These are phyloP conservation scores for Saccharomycopsis microspora DNA, from an alignment of 805 yeast species.

Conservation along the genomic window DNA sequence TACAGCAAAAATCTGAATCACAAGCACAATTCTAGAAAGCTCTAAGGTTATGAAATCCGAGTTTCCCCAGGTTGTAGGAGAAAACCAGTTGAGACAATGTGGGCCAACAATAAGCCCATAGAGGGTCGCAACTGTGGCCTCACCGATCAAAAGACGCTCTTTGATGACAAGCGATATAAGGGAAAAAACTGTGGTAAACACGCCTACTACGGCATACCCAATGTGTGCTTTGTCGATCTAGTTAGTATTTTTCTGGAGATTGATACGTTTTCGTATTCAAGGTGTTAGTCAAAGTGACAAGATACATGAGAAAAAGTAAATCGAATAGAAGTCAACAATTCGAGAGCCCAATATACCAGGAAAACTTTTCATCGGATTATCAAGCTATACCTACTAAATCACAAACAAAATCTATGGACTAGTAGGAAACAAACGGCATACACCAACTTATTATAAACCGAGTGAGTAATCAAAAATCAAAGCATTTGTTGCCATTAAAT, in stretches of 20 bases:
- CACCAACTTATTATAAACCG: no score
- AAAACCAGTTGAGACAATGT: conserved; percentile 71
- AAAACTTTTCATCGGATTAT: no score
- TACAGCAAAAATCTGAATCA: conserved; percentile 86
- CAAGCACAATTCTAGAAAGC: conserved; percentile 68
- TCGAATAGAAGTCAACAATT: no score
- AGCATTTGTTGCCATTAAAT: no score
- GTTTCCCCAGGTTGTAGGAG: conserved; percentile 80
- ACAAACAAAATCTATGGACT: no score
- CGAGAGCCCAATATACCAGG: no score
- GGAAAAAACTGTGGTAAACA: conserved; percentile 71
- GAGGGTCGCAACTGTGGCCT: conserved; percentile 79
- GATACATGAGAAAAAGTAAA: no score
- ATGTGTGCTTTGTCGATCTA: conserved; percentile 56
- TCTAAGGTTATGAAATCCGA: conserved; percentile 75
- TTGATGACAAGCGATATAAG: conserved; percentile 72
- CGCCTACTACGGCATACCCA: conserved; percentile 81
- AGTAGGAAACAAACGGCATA: no score
- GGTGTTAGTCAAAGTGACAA: no score
- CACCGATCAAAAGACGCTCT: conserved; percentile 79
- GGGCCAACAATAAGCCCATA: conserved; percentile 88
- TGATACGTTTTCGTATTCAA: no score
- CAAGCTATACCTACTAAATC: no score
- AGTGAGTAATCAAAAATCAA: no score
- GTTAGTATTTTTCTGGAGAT: neutral